phyloP scores from a whole-genome alignment of 352 stramenopile genomes.

The Phytopythium vexans region DNA sequence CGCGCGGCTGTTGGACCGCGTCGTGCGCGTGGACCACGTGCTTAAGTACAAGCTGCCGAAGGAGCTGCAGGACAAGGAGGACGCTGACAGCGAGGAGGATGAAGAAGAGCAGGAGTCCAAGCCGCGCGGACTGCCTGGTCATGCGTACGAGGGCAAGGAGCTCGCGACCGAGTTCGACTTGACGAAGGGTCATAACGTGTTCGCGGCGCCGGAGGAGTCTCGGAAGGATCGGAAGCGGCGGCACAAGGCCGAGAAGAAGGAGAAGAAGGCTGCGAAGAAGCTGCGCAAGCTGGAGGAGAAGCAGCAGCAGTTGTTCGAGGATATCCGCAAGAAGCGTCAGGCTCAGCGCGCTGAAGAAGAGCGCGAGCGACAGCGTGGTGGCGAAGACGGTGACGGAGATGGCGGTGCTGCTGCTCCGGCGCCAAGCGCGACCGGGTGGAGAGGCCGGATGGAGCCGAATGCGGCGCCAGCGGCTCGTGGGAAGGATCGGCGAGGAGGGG shows the following conservation, averaged over 20 bases:
- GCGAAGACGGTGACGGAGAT: conserved; percentile 9
- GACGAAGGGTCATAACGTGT: conserved; percentile 79
- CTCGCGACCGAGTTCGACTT: conserved; percentile 70
- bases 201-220: conserved; percentile 53
- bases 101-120: conserved; percentile 12
- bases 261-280: conserved; percentile 47
- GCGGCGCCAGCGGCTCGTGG: conserved; percentile 11
- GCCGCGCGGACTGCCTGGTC: conserved; percentile 57
- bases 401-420: conserved; percentile 1
- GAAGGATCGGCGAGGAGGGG: conserved; percentile 6
- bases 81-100: conserved; percentile 23
- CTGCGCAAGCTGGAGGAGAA: conserved; percentile 53
- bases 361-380: conserved; percentile 24
- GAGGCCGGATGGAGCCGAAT: conserved; percentile 54
- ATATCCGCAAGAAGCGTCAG: conserved; percentile 43
- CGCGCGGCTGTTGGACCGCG: conserved; percentile 86
- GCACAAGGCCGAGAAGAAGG: conserved; percentile 54
- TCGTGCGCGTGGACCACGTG: conserved; percentile 96
- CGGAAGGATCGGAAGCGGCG: conserved; percentile 59
- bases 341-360: conserved; percentile 28
- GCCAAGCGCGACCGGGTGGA: conserved; percentile 61
- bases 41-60: conserved; percentile 97
- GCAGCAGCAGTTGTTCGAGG: conserved; percentile 37
- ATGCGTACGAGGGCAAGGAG: conserved; percentile 89
- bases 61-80: conserved; percentile 82